Evolutionary conservation across 805 yeast genomes (phyloP).

Genomic region (Saccharomycopsis sp.): DNA sequence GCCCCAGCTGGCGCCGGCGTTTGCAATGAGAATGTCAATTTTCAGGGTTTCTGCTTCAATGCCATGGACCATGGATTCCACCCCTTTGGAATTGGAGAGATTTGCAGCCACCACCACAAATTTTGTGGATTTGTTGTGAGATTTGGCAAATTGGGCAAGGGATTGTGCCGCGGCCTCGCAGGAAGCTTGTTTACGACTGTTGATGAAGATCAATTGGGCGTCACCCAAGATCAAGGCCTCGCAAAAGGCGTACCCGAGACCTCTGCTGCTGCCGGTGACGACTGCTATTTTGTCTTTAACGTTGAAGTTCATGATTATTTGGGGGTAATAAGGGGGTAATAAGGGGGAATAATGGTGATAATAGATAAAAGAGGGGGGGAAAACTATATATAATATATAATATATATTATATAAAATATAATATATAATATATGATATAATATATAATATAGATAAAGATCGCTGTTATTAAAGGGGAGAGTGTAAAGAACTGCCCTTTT

Average conservation of each 20-base stretch:
- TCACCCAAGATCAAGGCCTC: slow-evolving; percentile 55
- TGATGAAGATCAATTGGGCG: slow-evolving; percentile 50
- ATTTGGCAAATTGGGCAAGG: slow-evolving; percentile 25
- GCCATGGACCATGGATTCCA: slow-evolving; percentile 36
- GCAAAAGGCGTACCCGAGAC: slow-evolving; percentile 62
- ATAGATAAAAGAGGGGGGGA: no score
- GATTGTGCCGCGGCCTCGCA: slow-evolving; percentile 45
- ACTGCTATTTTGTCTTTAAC: slow-evolving; percentile 57
- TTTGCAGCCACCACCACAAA: slow-evolving; percentile 50
- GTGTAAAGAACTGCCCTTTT: no score
- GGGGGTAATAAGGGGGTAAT: no score
- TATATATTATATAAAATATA: no score
- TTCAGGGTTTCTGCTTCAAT: slow-evolving; percentile 30
- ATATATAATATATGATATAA: no score
- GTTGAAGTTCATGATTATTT: slow-evolving; percentile 25
- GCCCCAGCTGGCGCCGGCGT: slow-evolving; percentile 80
- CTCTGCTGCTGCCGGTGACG: slow-evolving; percentile 70
- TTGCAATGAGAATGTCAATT: slow-evolving; percentile 59
- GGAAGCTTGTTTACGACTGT: slow-evolving; percentile 55
- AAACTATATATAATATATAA: no score
- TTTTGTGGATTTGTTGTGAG: slow-evolving; percentile 22
- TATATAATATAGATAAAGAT: no score
- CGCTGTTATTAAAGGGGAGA: no score
- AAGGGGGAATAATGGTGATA: no score
- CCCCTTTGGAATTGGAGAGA: slow-evolving; percentile 41